Percentiles rank a stretch among this genome's conserved stretches.
Conservation (phyloP, 192 early-diverging fungal genomes). For the Endogone sp. region DNA sequence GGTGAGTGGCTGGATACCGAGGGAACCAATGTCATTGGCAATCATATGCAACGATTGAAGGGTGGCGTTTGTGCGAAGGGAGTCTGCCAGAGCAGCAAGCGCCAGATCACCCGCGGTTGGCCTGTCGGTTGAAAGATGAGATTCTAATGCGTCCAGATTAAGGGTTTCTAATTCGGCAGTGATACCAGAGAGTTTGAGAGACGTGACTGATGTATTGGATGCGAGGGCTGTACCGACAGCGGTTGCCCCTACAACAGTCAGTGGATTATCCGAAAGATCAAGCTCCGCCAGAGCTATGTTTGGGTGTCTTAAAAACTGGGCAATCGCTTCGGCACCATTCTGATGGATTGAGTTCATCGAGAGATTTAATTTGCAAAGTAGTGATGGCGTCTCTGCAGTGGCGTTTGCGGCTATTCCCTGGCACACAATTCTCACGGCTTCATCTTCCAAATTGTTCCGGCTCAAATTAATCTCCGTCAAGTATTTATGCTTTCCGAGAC, state of each 20-base stretch:
- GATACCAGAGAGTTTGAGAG: constrained; percentile 28
- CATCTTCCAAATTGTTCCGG: constrained; percentile 41
- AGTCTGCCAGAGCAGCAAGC: constrained; percentile 17
- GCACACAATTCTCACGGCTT: constrained; percentile 17
- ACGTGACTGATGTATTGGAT: constrained; percentile 22
- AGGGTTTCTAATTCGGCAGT: constrained; percentile 20
- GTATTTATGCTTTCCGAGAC: constrained; percentile 18
- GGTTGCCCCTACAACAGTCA: constrained; percentile 31
- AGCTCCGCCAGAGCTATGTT: constrained; percentile 24
- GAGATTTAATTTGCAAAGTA: constrained; percentile 29
- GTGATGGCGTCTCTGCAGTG: neutral
- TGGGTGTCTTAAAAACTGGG: constrained; percentile 12
- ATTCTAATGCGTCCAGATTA: neutral
- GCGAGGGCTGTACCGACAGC: constrained; percentile 28
- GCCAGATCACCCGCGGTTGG: constrained; percentile 35
- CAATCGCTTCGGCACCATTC: constrained; percentile 23
- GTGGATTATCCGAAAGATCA: constrained; percentile 44
- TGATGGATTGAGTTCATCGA: constrained; percentile 34
- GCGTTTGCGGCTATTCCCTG: constrained; percentile 10
- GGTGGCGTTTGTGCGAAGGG: constrained; percentile 18
- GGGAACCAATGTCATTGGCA: constrained; percentile 34
- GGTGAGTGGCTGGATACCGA: constrained; percentile 21
- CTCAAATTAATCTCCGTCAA: constrained; percentile 36
- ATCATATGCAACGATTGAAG: constrained; percentile 40
- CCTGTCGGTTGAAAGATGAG: neutral